Base-by-base conservation (phyloP, 306 rosid species). In the Ormosia semicastrata region DNA sequence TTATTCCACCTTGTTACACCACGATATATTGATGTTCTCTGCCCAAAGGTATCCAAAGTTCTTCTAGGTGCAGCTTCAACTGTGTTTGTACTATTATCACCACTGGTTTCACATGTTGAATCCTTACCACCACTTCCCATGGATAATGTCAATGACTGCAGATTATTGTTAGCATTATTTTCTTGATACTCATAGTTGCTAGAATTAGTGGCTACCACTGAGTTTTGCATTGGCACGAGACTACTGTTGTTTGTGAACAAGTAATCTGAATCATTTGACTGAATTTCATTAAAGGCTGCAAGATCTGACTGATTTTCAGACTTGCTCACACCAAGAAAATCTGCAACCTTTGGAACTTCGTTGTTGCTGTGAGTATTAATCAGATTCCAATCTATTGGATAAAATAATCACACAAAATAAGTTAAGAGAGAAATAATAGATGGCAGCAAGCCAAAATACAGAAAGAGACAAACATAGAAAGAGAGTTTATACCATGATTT, bases 261-360 rank as follows among this genome's bases (percentile, higher is more conserved):
- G 59, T 96, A 93, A 43, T 89, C 94, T 1, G 98, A 83, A 75
- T 88, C 96, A 43, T 75, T 83, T 0, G 91, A 71, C 74, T 89
- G 90, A 71, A 91, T 86, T 75, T 90, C 91, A 17, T 91, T 86
- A 47, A 77, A 84, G 10, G 89, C 85, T 47, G 86, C 90, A 67
- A 93, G 97, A 86, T 91, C 98, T 67, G 97, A 76, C 53, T 93
- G 91, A 66, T 91, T 91, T 24, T 92, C 98, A 34, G 97, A 87
- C 83, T 93, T 93, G 76, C 91, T 79, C 79, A 92, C 98, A 11
- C 98, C 99, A 5, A 96, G 94, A 85, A 96, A 96, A 85, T 96
- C 99, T 18, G 99, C 99, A 17, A 92, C 97, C 79, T 92, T 92
- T 5, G 99, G 99, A 66, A 89, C 92, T 30, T 92, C 97, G 33